phyloP scores from a whole-genome alignment of 805 yeast species.

The Kluyveromyces nonfermentans region DNA sequence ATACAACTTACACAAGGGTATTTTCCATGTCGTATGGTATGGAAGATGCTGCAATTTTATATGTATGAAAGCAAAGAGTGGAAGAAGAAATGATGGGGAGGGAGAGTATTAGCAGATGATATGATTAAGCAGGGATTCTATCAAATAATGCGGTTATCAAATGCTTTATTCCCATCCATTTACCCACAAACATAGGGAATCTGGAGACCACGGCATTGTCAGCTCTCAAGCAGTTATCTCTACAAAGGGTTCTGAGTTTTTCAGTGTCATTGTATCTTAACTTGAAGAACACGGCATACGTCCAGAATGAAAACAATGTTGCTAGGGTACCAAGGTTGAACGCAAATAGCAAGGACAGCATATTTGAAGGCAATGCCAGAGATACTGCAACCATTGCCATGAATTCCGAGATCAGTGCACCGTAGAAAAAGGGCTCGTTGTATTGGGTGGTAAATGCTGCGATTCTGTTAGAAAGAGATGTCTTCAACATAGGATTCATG shows the following conservation, averaged over 20 bases:
- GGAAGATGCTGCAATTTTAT: not conserved
- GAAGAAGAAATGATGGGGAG: not conserved
- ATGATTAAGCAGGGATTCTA: conserved; percentile 1
- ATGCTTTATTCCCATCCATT: conserved; percentile 17
- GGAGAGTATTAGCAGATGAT: not conserved
- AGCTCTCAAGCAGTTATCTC: conserved; percentile 36
- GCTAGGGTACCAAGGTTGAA: conserved; percentile 25
- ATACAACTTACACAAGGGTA: not conserved
- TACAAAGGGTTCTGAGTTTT: conserved; percentile 42
- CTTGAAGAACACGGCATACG: conserved; percentile 48
- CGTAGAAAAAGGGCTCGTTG: conserved; percentile 35
- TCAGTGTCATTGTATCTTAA: conserved; percentile 49
- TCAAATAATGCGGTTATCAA: conserved; percentile 12
- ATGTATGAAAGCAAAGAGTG: not conserved
- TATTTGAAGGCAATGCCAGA: conserved; percentile 35
- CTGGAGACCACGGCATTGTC: conserved; percentile 29
- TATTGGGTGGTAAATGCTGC: conserved; percentile 29
- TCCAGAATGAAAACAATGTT: conserved; percentile 32
- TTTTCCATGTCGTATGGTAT: not conserved
- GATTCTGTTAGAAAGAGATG: conserved; percentile 24
- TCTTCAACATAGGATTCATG: conserved; percentile 15
- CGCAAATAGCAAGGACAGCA: conserved; percentile 26
- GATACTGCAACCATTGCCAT: conserved; percentile 32
- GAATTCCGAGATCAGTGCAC: conserved; percentile 42
- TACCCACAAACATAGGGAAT: conserved; percentile 28